phyloP scores from a whole-genome alignment of 371 early-diverging fungal genomes.

The Apophysomyces ossiformis region DNA sequence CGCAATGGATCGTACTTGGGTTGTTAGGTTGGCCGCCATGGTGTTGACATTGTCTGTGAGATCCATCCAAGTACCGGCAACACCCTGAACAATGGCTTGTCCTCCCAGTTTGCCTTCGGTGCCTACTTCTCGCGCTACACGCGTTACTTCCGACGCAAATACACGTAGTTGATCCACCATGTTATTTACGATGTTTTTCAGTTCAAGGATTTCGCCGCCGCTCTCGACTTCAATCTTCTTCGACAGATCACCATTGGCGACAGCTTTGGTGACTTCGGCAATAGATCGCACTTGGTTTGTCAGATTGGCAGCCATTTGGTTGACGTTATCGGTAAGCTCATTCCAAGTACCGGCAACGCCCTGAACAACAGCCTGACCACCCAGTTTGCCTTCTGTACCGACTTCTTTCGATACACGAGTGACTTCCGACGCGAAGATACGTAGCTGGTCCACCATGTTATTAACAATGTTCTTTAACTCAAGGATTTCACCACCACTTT shows the following conservation, averaged over 20 bases:
- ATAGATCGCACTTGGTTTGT: slow-evolving; percentile 60
- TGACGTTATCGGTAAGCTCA: slow-evolving; percentile 51
- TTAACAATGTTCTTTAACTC: slow-evolving; percentile 70
- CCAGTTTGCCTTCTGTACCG: slow-evolving; percentile 47
- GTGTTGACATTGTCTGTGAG: slow-evolving; percentile 63
- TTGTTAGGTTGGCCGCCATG: slow-evolving; percentile 63
- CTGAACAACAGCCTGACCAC: slow-evolving; percentile 50
- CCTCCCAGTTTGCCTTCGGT: slow-evolving; percentile 60
- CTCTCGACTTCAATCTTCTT: slow-evolving; percentile 42
- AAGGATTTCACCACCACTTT: slow-evolving; percentile 69
- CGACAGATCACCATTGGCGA: slow-evolving; percentile 34
- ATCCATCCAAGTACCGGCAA: slow-evolving; percentile 67
- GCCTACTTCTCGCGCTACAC: slow-evolving; percentile 58
- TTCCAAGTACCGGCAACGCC: slow-evolving; percentile 53
- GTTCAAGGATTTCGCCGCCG: slow-evolving; percentile 36
- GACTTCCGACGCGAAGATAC: slow-evolving; percentile 52
- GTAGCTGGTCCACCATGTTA: slow-evolving; percentile 64
- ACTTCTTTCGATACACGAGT: slow-evolving; percentile 48
- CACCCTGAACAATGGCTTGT: slow-evolving; percentile 48
- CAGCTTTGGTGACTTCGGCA: slow-evolving; percentile 39
- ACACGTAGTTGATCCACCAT: slow-evolving; percentile 63
- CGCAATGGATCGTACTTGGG: slow-evolving; percentile 61
- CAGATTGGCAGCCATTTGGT: slow-evolving; percentile 57
- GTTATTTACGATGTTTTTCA: slow-evolving; percentile 38
- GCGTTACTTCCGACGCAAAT: slow-evolving; percentile 55